phyloP scores from a whole-genome alignment of 2,329 filamentous ascomycete species.

The Xylaria sp. region DNA sequence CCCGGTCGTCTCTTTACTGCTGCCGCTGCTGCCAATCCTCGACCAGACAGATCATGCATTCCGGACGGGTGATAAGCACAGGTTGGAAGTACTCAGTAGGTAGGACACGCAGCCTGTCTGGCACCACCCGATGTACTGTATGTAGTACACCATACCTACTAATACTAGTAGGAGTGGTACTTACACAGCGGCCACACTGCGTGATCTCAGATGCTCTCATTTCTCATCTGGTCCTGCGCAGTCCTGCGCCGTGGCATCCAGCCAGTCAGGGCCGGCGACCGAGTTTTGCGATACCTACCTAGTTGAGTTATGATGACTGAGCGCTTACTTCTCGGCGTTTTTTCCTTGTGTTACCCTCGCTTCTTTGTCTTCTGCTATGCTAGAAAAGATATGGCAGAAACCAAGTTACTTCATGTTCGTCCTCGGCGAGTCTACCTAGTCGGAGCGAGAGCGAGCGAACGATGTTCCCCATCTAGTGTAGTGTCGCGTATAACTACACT shows the following conservation, averaged over 20 bases:
- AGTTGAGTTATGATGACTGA: slow-evolving; percentile 31
- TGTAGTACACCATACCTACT: slow-evolving; percentile 6
- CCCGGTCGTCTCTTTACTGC: slow-evolving; percentile 23
- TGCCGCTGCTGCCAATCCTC: slow-evolving; percentile 25
- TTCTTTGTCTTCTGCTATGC: slow-evolving; percentile 14
- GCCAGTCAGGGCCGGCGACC: slow-evolving; percentile 33
- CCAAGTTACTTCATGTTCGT: slow-evolving; percentile 23
- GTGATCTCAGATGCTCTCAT: slow-evolving; percentile 37
- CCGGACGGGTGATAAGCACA: slow-evolving; percentile 35
- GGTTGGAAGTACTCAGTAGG: not conserved
- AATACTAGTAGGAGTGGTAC: slow-evolving; percentile 13
- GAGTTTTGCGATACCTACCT: slow-evolving; percentile 34
- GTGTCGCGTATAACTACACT: slow-evolving; percentile 13
- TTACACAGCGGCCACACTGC: slow-evolving; percentile 37
- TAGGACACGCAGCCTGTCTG: slow-evolving; percentile 33
- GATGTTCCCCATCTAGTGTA: slow-evolving; percentile 35
- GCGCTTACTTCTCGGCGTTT: slow-evolving; percentile 38
- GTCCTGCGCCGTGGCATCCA: slow-evolving; percentile 15
- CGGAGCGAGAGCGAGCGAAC: slow-evolving; percentile 8
- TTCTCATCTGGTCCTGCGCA: slow-evolving; percentile 13
- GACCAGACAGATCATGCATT: slow-evolving; percentile 39
- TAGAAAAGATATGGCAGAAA: slow-evolving; percentile 14
- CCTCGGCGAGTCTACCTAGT: slow-evolving; percentile 34
- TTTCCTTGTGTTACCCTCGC: slow-evolving; percentile 29
- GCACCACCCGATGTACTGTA: slow-evolving; percentile 34